A percentile compares a stretch with the other conserved stretches of the same genome.
phyloP scores from a whole-genome alignment of 2,329 filamentous ascomycete species.

The Monilinia fructigena region DNA sequence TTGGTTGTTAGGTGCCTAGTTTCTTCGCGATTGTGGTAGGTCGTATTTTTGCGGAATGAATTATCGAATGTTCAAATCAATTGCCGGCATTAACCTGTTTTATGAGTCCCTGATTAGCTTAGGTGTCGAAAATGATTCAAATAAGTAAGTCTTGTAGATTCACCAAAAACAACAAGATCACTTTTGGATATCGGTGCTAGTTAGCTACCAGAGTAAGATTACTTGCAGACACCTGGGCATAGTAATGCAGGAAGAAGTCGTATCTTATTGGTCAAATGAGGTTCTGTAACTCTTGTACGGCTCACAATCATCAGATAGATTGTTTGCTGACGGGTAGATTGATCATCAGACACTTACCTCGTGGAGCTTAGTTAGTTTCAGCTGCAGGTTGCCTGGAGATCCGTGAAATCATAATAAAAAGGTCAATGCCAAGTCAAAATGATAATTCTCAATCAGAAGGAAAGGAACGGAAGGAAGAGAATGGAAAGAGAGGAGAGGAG shows the following conservation, averaged over 20 bases:
- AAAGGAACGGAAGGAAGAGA: neutral
- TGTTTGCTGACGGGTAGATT: conserved; percentile 22
- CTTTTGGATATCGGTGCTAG: neutral
- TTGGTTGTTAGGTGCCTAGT: neutral
- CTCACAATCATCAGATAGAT: conserved; percentile 11
- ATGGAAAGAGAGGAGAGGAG: no score
- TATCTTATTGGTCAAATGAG: conserved; percentile 7
- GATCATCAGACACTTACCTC: conserved; percentile 25
- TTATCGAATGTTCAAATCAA: neutral
- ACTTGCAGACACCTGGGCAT: neutral
- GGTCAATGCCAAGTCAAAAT: conserved; percentile 4
- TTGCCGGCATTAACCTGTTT: neutral
- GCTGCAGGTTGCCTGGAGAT: conserved; percentile 14
- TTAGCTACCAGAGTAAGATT: neutral
- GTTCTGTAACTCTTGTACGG: conserved; percentile 20
- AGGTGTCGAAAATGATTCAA: neutral
- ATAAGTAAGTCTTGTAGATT: conserved; percentile 2
- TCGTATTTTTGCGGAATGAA: conserved; percentile 1
- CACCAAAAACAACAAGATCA: neutral
- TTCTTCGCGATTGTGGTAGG: neutral
- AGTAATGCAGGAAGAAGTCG: neutral
- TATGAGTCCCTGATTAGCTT: neutral
- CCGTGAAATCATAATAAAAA: conserved; percentile 3
- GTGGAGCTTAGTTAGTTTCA: conserved; percentile 13
- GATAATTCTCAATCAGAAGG: neutral